Conservation (phyloP, 371 early-diverging fungal species). For the Basidiobolus meristosporus region DNA sequence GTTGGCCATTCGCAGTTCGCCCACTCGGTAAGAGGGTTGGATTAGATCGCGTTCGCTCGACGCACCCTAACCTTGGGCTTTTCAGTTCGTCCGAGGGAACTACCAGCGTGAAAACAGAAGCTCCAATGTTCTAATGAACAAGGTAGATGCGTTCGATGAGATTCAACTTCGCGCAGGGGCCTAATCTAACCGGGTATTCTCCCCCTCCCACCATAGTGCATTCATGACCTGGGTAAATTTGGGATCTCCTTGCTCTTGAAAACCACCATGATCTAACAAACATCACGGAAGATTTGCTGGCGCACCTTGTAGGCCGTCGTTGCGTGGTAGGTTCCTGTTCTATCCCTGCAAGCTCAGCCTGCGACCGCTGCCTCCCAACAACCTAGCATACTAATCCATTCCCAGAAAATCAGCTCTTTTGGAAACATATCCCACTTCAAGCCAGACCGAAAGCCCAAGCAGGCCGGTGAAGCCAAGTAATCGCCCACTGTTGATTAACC, state of each 20-base stretch:
- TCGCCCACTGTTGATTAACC: too few species aligned
- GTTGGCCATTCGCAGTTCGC: conserved; percentile 31
- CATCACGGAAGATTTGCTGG: too few species aligned
- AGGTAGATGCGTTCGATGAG: too few species aligned
- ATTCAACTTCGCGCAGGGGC: too few species aligned
- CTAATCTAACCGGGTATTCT: too few species aligned
- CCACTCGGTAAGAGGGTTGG: conserved; percentile 8
- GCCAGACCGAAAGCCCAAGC: conserved; percentile 18
- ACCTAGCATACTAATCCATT: too few species aligned
- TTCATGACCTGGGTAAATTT: conserved; percentile 11
- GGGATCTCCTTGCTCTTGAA: too few species aligned
- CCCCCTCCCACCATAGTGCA: too few species aligned
- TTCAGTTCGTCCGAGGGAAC: conserved; percentile 26
- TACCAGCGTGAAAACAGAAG: conserved; percentile 20
- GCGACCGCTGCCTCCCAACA: too few species aligned
- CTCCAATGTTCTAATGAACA: conserved; percentile 27
- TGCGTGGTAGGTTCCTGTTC: neutral
- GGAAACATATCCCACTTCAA: conserved; percentile 27
- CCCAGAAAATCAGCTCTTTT: conserved; percentile 16
- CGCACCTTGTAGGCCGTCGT: neutral
- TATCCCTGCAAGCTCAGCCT: too few species aligned
- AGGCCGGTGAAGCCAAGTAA: conserved; percentile 17
- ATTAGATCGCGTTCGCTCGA: too few species aligned
- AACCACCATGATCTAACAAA: too few species aligned
- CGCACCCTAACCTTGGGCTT: conserved; percentile 11